These are phyloP conservation scores for Paecilomyces fulvus DNA, from an alignment of 2,329 filamentous ascomycete species.

Conservation along the genomic window DNA sequence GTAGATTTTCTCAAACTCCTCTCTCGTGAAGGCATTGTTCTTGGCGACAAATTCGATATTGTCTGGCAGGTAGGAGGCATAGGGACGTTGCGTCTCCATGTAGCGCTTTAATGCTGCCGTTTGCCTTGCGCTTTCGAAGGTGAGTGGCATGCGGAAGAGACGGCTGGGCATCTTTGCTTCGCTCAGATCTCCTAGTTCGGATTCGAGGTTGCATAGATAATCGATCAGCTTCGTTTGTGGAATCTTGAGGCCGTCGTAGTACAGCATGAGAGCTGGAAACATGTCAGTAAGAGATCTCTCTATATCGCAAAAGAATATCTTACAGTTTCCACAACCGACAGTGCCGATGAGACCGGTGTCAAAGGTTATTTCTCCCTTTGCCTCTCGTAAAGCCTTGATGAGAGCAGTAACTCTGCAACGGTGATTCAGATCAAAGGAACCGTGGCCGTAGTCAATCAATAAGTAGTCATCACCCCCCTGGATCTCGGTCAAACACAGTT, in stretches of 20 bases:
- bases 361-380: conserved; percentile 25
- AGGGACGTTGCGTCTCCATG: conserved; percentile 51
- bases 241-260: conserved; percentile 37
- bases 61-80: conserved; percentile 55
- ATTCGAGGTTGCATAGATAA: conserved; percentile 29
- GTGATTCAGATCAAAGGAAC: conserved; percentile 49
- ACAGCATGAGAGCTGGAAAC: conserved; percentile 32
- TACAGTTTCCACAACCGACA: conserved; percentile 41
- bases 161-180: conserved; percentile 35
- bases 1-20: conserved; percentile 45
- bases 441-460: conserved; percentile 51
- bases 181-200: conserved; percentile 31
- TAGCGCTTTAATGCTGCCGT: conserved; percentile 51
- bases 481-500: conserved; percentile 17
- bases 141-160: conserved; percentile 38
- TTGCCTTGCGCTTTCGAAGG: conserved; percentile 31
- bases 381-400: conserved; percentile 38
- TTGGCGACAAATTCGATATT: conserved; percentile 51
- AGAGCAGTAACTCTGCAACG: conserved; percentile 48
- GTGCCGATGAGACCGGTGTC: conserved; percentile 41
- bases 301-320: conserved; percentile 1
- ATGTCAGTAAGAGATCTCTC: not conserved
- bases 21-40: conserved; percentile 44
- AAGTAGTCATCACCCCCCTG: conserved; percentile 45
- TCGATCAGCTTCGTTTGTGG: conserved; percentile 29